Conservation (phyloP, 1,284 basidiomycete species). For the Tilletia caries region DNA sequence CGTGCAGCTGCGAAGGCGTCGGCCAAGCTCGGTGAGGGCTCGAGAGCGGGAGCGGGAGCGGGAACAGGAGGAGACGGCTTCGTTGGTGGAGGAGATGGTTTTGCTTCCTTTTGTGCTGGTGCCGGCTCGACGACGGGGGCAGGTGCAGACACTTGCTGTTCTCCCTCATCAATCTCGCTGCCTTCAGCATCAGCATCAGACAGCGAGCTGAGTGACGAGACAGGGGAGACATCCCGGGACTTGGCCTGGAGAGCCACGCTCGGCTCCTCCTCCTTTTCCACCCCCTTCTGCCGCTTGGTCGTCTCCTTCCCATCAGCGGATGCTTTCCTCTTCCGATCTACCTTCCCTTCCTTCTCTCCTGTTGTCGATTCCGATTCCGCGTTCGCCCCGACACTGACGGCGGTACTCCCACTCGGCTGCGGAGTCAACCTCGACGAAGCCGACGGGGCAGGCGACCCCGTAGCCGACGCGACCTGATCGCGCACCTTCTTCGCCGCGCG, state of each 20-base stretch:
- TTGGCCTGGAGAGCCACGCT: not conserved
- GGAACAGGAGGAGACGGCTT: not conserved
- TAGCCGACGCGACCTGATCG: not conserved
- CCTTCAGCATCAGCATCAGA: slow-evolving; percentile 10
- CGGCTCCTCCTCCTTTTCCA: not conserved
- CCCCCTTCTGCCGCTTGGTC: not conserved
- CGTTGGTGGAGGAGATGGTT: not conserved
- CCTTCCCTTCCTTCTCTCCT: not conserved
- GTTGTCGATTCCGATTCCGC: too few relatives aligned
- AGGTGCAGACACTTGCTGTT: not conserved
- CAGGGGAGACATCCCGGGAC: not conserved
- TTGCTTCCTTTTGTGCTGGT: not conserved
- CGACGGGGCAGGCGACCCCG: not conserved
- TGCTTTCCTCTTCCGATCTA: not conserved
- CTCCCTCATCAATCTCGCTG: not conserved
- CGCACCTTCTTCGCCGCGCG: slow-evolving; percentile 1
- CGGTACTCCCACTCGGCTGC: not conserved
- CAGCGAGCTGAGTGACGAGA: not conserved
- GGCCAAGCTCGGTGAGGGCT: not conserved
- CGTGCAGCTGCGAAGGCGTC: slow-evolving; percentile 8
- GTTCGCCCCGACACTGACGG: too few relatives aligned
- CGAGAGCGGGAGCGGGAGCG: too few relatives aligned
- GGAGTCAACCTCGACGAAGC: not conserved
- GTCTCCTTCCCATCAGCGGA: not conserved
- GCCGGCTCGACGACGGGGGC: not conserved